Percentiles rank a stretch among this genome's conserved stretches.
Evolutionary conservation across 1,139 yeast species (phyloP).

Genomic region (Suhomyces panamericanus): DNA sequence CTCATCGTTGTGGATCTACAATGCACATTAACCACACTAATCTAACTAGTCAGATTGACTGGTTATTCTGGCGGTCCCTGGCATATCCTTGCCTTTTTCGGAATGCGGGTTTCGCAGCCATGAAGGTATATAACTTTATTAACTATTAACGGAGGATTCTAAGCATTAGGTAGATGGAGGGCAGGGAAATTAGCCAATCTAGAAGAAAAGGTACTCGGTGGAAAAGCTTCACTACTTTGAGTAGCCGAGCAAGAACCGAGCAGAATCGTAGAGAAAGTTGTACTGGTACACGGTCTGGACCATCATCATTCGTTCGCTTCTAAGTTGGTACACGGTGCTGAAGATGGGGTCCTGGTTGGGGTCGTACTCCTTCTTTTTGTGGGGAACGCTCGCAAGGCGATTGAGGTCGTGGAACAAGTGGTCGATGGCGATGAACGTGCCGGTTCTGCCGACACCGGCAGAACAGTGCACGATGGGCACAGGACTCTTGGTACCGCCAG

Average conservation of each 20-base stretch:
- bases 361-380: slow-evolving; percentile 10
- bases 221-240: neutral
- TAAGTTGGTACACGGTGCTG: slow-evolving; percentile 42
- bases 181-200: no score
- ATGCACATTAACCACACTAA: no score
- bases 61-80: no score
- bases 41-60: no score
- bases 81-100: neutral
- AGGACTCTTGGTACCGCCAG: slow-evolving; percentile 11
- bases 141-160: no score
- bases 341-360: slow-evolving; percentile 26
- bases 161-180: no score
- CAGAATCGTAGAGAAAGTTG: slow-evolving; percentile 45
- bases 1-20: no score
- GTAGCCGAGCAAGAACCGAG: slow-evolving; percentile 8
- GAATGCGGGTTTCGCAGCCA: slow-evolving; percentile 3
- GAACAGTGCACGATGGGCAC: slow-evolving; percentile 68
- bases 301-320: slow-evolving; percentile 63
- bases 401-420: slow-evolving; percentile 40
- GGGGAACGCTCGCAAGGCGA: neutral
- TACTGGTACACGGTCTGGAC: slow-evolving; percentile 64
- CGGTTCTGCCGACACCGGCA: slow-evolving; percentile 85
- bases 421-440: slow-evolving; percentile 73
- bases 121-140: neutral
- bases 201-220: neutral